Evolutionary conservation across 495 filamentous ascomycete species (phyloP).

Genomic region (Penicillium paradoxum): DNA sequence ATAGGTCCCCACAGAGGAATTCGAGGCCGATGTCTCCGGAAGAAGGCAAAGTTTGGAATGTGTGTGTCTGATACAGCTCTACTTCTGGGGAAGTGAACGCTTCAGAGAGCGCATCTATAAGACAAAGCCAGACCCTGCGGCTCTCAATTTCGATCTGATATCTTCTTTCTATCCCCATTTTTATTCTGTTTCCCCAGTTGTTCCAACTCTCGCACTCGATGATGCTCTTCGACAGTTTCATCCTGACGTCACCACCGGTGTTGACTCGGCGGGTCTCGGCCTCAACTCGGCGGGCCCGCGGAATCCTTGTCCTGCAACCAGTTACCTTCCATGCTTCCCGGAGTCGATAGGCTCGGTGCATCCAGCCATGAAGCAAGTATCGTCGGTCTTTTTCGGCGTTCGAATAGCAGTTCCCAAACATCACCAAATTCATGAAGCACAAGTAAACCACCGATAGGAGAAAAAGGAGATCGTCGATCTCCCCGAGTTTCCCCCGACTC

Average conservation of each 20-base stretch:
- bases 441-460: not conserved
- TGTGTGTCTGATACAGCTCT: not conserved
- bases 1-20: constrained; percentile 3
- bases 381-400: not conserved
- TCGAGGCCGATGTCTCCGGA: constrained; percentile 7
- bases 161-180: not conserved
- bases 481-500: constrained; percentile 16
- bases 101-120: too few relatives aligned
- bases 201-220: not conserved
- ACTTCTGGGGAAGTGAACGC: too few relatives aligned
- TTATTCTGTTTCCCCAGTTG: not conserved
- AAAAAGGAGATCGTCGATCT: not conserved
- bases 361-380: not conserved
- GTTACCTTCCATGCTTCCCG: not conserved
- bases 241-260: constrained; percentile 10
- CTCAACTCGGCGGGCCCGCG: not conserved
- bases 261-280: not conserved
- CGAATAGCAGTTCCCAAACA: not conserved
- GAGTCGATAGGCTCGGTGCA: not conserved
- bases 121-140: not conserved
- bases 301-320: not conserved
- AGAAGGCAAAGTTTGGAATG: constrained; percentile 15
- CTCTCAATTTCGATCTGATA: too few relatives aligned
- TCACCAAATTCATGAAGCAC: not conserved
- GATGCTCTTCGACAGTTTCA: constrained; percentile 2